Base-by-base conservation (phyloP, 2,329 filamentous ascomycete genomes). In the Calonectria montana region DNA sequence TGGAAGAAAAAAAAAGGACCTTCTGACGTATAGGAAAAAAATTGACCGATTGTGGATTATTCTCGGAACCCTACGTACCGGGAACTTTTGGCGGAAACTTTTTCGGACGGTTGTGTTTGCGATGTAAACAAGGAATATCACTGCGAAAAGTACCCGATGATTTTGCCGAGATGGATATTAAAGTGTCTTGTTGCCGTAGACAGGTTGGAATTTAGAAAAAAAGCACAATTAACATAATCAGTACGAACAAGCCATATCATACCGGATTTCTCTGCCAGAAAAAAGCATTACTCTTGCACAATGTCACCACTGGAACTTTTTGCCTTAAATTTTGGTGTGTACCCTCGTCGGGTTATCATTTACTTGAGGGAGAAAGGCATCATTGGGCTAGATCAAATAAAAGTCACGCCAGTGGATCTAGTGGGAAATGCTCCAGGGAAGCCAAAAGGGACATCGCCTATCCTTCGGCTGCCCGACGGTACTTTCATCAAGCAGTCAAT, bases 401-500 rank as follows among this genome's bases (percentile, higher is more conserved):
- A 41, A 39, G 13, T 61, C 55, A 61, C 55, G 9, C 35, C 55
- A 18, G 55, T 61, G 5, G 55, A 61, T 35, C 55, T 61, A 2
- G 12, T n/a, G 13, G 55, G 55, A 23, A 61, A 41, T 0, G 71
- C 75, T 4, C 68, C 65, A 1, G 73, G 75, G 0, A 77, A 76
- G 13, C 75, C 75, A 6, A 27, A 23, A 2, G 75, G 75, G 0
- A 67, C 69, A 3, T 66, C 55, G 1, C 75, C 75, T 0, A 43
- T 77, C 0, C 41, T 77, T 1, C 66, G 67, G 2, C 69, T 77
- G 0, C 69, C 73, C 1, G 71, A 77, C 2, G 73, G 75, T 2
- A 41, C 50, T 0, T 77, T 76, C 10, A 77, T 77, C 65, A 77
- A 71, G 12, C 69, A 77, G 35, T 77, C 75, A 0, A 18, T 77